Evolutionary conservation across 306 rosid species (phyloP).

Genomic region (Geum urbanum): DNA sequence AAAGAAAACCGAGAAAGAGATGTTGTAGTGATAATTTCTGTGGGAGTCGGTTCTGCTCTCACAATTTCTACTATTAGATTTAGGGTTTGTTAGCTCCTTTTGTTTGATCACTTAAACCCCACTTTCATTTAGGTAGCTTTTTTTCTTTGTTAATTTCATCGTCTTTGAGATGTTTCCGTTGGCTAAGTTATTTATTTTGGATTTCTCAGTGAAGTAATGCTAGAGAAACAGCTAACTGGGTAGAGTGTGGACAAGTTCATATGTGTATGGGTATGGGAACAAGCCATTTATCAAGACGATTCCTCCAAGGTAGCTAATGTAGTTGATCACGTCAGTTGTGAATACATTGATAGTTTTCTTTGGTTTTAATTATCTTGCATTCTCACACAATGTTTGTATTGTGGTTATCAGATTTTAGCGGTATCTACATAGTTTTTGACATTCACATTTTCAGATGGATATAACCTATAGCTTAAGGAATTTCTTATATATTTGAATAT

Average conservation of each 20-base stretch:
- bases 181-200: slow-evolving; percentile 8
- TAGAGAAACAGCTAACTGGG: slow-evolving; percentile 95
- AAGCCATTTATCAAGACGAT: slow-evolving; percentile 67
- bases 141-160: background rate
- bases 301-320: slow-evolving; percentile 60
- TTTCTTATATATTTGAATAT: too few species aligned
- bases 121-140: background rate
- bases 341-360: background rate
- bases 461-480: too few species aligned
- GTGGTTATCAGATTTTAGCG: slow-evolving; percentile 25
- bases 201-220: slow-evolving; percentile 73
- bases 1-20: too few species aligned
- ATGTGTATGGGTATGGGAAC: slow-evolving; percentile 93
- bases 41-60: too few species aligned
- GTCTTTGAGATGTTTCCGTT: too few species aligned
- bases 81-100: background rate
- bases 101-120: background rate
- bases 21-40: too few species aligned
- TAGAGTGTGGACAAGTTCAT: slow-evolving; percentile 93
- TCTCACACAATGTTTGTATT: background rate
- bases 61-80: too few species aligned
- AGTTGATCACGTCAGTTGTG: background rate
- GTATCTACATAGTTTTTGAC: too few species aligned
- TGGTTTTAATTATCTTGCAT: background rate
- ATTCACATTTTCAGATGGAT: too few species aligned